Base-by-base conservation (phyloP, 176 grass and related monocot species). In the Hsuehochloa calcarea region DNA sequence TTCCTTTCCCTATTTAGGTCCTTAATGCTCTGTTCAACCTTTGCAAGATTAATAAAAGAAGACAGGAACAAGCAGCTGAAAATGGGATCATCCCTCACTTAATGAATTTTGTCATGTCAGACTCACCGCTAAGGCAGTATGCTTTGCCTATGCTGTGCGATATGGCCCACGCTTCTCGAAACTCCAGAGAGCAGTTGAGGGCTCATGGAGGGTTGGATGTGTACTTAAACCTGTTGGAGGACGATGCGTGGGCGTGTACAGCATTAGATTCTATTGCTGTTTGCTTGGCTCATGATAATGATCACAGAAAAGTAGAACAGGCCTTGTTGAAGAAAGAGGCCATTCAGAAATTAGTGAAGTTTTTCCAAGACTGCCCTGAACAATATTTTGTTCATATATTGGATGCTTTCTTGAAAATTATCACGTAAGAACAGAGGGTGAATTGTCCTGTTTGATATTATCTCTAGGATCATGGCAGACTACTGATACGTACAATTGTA, bases 41-140 rank as follows among this genome's bases (percentile, higher is more conserved):
- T 65, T 99, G 96, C 80, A 99, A 96, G 77, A 99, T 99, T 79
- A 99, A 96, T 85, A 99, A 99, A 84, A 93, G 96, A 77, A 84
- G 96, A 72, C 96, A 99, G 86, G 96, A 99, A 84, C 96, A 99
- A 56, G 96, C 96, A 61, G 96, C 96, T 75, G 96, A 99, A 92
- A 95, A 99, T 72, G 96, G 96, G 49, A 99, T 99, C 72, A 99
- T 99, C 62, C 96, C 96, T 70, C 96, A 99, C 86, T 90, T 99
- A 65, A 99, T 99, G 96, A 94, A 82, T 80, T 99, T 99, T 87
- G 94, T 99, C 76, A 99, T 89, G 87, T 96, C 96, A 29, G 96
- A 94, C 78, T 99, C 96, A 76, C 96, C 93, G 11, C 84, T 99
- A 38, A 94, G 92, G 84, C 93, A 94, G 66, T 99, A 86, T 92